Evolutionary conservation across 768 basidiomycete species (phyloP).

Genomic region (Lactarius tabidus): DNA sequence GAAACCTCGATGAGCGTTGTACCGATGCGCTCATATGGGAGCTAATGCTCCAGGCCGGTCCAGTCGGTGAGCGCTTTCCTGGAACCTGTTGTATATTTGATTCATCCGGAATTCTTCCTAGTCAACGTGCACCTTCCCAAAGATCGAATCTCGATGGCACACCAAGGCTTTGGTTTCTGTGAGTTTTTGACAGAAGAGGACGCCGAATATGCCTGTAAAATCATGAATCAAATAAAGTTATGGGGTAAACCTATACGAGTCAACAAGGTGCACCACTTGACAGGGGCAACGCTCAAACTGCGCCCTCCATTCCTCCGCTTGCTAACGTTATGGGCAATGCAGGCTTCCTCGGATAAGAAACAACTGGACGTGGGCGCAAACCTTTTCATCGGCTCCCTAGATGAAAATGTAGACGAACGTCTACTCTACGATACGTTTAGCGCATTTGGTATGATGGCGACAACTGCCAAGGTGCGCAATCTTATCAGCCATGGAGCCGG

Average conservation of each 20-base stretch:
- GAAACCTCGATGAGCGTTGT: conserved; percentile 94
- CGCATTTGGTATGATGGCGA: conserved; percentile 90
- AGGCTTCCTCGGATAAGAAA: conserved; percentile 98
- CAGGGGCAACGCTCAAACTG: conserved; percentile 10
- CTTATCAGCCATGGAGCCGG: not conserved
- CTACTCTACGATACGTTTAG: conserved; percentile 93
- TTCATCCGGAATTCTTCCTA: conserved; percentile 30
- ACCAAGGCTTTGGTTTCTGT: conserved; percentile 99
- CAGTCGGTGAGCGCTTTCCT: conserved; percentile 66
- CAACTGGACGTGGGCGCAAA: conserved; percentile 98
- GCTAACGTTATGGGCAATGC: not conserved
- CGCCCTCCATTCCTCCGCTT: not conserved
- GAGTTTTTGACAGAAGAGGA: conserved; percentile 99
- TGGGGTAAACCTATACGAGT: conserved; percentile 99
- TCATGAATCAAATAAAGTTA: conserved; percentile 99
- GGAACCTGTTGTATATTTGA: not conserved
- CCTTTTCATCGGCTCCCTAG: conserved; percentile 92
- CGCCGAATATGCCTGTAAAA: conserved; percentile 99
- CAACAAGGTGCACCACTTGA: conserved; percentile 72
- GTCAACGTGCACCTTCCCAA: conserved; percentile 98
- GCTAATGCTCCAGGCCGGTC: conserved; percentile 98
- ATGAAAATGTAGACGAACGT: conserved; percentile 92
- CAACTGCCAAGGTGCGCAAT: conserved; percentile 72
- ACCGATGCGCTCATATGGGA: conserved; percentile 96
- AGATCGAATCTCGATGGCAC: conserved; percentile 96